A percentile compares a stretch with the other conserved stretches of the same genome.
phyloP scores from a whole-genome alignment of 371 early-diverging fungal genomes.

The Umbelopsis sp. region DNA sequence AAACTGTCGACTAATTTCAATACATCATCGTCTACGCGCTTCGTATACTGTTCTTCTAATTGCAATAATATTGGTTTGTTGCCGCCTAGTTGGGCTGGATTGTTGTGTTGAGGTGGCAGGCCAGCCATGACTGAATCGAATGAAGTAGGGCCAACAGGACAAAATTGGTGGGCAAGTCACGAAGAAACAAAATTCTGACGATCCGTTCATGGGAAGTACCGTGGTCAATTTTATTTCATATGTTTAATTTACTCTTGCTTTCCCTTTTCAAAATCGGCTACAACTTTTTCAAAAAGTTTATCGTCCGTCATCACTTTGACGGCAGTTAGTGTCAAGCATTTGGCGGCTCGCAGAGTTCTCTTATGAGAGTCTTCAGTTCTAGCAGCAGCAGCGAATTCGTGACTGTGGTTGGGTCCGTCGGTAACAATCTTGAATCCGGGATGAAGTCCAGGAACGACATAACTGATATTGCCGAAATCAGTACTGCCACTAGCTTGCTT shows the following conservation, averaged over 20 bases:
- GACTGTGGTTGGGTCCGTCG: slow-evolving; percentile 64
- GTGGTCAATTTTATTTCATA: background rate
- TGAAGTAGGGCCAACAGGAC: background rate
- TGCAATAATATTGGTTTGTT: slow-evolving; percentile 33
- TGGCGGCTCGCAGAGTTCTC: slow-evolving; percentile 50
- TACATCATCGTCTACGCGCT: slow-evolving; percentile 64
- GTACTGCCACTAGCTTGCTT: slow-evolving; percentile 57
- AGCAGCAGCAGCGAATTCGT: slow-evolving; percentile 65
- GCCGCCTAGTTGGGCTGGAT: background rate
- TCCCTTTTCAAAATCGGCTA: slow-evolving; percentile 39
- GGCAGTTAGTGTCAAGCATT: slow-evolving; percentile 40
- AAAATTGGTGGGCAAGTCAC: background rate
- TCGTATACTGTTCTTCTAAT: slow-evolving; percentile 67
- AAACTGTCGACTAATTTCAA: slow-evolving; percentile 65
- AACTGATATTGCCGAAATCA: slow-evolving; percentile 80
- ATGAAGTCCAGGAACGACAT: slow-evolving; percentile 55
- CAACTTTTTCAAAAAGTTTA: slow-evolving; percentile 30
- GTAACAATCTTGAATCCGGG: slow-evolving; percentile 49
- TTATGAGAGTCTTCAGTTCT: slow-evolving; percentile 62
- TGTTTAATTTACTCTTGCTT: slow-evolving; percentile 14
- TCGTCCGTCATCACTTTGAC: slow-evolving; percentile 37
- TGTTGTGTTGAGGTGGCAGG: slow-evolving; percentile 12
- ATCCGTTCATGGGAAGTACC: background rate
- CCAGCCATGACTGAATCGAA: slow-evolving; percentile 9
- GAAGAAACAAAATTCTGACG: too few species aligned